phyloP scores from a whole-genome alignment of 2,329 filamentous ascomycete genomes.

The Penicillium olsonii region DNA sequence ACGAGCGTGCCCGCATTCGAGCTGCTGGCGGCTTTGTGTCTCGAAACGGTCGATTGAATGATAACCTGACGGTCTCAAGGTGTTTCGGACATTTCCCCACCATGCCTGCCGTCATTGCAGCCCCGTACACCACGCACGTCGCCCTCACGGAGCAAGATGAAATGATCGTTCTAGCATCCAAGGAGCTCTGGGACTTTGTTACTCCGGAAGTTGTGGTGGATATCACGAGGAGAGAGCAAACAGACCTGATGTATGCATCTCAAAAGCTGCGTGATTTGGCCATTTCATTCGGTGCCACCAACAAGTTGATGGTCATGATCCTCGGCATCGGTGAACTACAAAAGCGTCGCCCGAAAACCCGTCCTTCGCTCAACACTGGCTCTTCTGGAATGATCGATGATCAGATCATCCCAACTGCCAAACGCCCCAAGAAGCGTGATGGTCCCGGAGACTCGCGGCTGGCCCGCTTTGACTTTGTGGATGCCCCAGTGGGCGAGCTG shows the following conservation, averaged over 20 bases:
- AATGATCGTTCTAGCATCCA: slow-evolving; percentile 86
- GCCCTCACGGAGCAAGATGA: slow-evolving; percentile 86
- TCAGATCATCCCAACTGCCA: slow-evolving; percentile 62
- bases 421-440: slow-evolving; percentile 64
- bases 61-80: slow-evolving; percentile 84
- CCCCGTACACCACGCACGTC: slow-evolving; percentile 77
- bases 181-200: slow-evolving; percentile 93
- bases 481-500: slow-evolving; percentile 85
- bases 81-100: slow-evolving; percentile 94
- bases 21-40: slow-evolving; percentile 96
- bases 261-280: slow-evolving; percentile 93
- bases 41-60: slow-evolving; percentile 89
- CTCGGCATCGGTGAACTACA: slow-evolving; percentile 90
- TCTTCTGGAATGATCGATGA: slow-evolving; percentile 69
- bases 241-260: slow-evolving; percentile 89
- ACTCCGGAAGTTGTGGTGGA: slow-evolving; percentile 89
- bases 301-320: slow-evolving; percentile 99
- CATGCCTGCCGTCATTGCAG: slow-evolving; percentile 90
- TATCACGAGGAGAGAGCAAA: slow-evolving; percentile 80
- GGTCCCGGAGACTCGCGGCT: slow-evolving; percentile 79
- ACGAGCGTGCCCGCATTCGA: slow-evolving; percentile 83
- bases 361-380: slow-evolving; percentile 82
- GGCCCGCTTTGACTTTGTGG: slow-evolving; percentile 85
- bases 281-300: slow-evolving; percentile 89
- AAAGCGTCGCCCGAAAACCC: slow-evolving; percentile 74